phyloP scores from a whole-genome alignment of 352 stramenopile species.

The Globisporangium cystogenes region DNA sequence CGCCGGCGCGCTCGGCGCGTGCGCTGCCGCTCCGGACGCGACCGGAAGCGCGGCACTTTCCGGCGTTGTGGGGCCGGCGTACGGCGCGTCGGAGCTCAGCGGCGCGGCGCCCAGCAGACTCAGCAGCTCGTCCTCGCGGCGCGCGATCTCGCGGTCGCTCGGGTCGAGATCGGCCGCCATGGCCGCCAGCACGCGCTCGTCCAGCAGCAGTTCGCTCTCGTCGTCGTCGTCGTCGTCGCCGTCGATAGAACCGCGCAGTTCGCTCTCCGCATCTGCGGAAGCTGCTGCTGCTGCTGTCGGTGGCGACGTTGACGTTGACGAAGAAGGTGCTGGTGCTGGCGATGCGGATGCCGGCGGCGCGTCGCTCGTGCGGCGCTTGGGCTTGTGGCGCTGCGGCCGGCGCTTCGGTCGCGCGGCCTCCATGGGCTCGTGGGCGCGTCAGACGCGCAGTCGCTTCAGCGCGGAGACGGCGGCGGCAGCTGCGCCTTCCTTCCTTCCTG shows the following conservation, averaged over 20 bases:
- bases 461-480: too few species aligned
- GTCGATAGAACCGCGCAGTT: too few species aligned
- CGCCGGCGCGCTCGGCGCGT: constrained; percentile 8
- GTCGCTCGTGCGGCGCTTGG: neutral
- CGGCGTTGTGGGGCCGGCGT: too few species aligned
- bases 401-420: constrained; percentile 4
- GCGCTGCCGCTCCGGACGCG: neutral
- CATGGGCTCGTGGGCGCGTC: constrained; percentile 10
- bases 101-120: constrained; percentile 25
- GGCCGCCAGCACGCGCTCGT: constrained; percentile 11
- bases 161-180: constrained; percentile 13
- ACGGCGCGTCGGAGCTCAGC: neutral
- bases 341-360: neutral
- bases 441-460: too few species aligned
- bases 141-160: constrained; percentile 37
- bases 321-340: neutral
- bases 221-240: constrained; percentile 1
- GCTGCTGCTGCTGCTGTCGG: neutral
- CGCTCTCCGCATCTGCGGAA: too few species aligned
- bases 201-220: constrained; percentile 6
- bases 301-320: too few species aligned
- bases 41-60: too few species aligned
- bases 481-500: too few species aligned
- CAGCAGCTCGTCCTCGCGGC: constrained; percentile 57
- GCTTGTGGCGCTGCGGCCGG: neutral